Conservation (phyloP, 2,329 filamentous ascomycete genomes). For the Aspergillus melleus region DNA sequence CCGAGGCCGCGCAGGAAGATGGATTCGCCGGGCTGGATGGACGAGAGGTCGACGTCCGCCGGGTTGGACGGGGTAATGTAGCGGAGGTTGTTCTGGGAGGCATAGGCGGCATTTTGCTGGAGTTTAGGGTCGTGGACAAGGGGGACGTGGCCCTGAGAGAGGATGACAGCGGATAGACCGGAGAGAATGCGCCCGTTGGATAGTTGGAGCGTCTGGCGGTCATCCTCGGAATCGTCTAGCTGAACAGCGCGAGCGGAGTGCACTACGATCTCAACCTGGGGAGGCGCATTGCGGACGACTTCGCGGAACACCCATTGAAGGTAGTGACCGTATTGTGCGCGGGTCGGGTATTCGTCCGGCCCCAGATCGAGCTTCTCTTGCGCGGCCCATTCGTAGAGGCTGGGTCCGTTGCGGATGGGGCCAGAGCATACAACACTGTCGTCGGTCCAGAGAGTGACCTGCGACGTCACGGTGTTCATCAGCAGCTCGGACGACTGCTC, state of each 20-base stretch:
- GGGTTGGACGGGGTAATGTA: slow-evolving; percentile 1
- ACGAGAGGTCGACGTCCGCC: slow-evolving; percentile 2
- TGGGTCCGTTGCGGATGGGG: not conserved
- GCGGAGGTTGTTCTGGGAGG: too few species aligned
- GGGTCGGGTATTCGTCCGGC: not conserved
- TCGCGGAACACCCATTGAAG: not conserved
- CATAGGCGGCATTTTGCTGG: too few species aligned
- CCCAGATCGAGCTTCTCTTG: not conserved
- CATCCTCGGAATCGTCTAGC: not conserved
- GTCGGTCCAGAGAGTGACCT: not conserved
- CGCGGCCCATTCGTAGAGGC: not conserved
- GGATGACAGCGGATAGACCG: too few species aligned
- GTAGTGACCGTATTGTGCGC: not conserved
- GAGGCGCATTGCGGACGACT: not conserved
- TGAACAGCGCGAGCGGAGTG: not conserved
- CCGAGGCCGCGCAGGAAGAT: slow-evolving; percentile 3
- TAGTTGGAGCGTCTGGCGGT: not conserved
- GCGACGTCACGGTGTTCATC: slow-evolving; percentile 5
- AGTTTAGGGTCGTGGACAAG: too few species aligned
- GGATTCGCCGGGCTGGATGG: not conserved
- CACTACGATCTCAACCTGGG: not conserved
- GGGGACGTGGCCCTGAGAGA: too few species aligned
- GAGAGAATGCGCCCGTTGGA: too few species aligned
- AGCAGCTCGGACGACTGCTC: slow-evolving; percentile 1
- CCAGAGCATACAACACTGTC: not conserved